Percentiles rank a stretch among this genome's conserved stretches.
phyloP scores from a whole-genome alignment of 345 rosid genomes.

The Eucalyptus cloeziana region DNA sequence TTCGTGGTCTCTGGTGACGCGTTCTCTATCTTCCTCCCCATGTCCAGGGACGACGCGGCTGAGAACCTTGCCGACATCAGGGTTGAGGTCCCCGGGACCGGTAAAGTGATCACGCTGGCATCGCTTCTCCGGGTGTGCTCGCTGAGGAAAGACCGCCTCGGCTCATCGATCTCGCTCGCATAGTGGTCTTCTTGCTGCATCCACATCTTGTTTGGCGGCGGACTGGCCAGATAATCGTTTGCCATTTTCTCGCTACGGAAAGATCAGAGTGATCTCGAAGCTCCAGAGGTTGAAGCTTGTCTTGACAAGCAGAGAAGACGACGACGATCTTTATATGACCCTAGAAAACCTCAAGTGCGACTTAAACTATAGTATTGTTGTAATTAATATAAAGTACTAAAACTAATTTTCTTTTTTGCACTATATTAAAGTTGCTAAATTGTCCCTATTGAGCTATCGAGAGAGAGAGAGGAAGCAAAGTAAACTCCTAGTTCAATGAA shows the following conservation, averaged over 20 bases:
- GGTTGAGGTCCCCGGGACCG: neutral
- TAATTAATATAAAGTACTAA: neutral
- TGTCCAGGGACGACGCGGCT: neutral
- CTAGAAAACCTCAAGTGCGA: neutral
- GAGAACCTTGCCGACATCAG: neutral
- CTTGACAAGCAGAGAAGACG: neutral
- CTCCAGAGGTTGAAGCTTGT: neutral
- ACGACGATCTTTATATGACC: neutral
- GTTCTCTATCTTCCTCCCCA: neutral
- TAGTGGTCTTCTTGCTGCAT: neutral
- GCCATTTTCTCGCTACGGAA: neutral
- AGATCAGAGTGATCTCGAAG: neutral
- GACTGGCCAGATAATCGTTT: neutral
- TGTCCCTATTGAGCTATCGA: neutral
- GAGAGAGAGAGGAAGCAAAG: neutral
- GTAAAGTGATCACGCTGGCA: neutral
- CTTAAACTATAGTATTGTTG: neutral
- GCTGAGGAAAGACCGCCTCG: neutral
- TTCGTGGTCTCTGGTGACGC: conserved; percentile 8
- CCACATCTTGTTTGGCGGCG: neutral
- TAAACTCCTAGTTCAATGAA: neutral
- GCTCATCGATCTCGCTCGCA: neutral
- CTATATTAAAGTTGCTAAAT: neutral
- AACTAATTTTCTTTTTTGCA: neutral
- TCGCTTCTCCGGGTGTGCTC: neutral